Evolutionary conservation across 805 yeast species (phyloP).

Genomic region (Ogataea pini): DNA sequence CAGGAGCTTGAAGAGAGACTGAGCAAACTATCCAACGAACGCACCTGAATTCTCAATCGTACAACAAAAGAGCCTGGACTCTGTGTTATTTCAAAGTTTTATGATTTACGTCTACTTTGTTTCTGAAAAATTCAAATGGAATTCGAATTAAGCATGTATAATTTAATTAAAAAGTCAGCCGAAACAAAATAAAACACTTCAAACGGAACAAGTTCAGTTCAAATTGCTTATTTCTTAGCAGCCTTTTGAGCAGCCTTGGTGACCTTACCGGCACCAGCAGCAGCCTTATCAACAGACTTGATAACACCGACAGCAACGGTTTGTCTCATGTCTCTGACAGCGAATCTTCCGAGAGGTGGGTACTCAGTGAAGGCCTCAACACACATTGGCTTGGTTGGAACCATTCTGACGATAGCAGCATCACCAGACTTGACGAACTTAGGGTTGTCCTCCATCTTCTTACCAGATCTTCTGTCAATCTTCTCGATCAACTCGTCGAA

Average conservation of each 20-base stretch:
- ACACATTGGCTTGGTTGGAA: slow-evolving; percentile 90
- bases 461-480: slow-evolving; percentile 63
- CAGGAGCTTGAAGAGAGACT: slow-evolving; percentile 17
- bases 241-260: slow-evolving; percentile 95
- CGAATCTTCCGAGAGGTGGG: slow-evolving; percentile 97
- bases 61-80: not conserved
- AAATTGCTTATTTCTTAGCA: slow-evolving; percentile 59
- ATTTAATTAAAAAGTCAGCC: slow-evolving; percentile 7
- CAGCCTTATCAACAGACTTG: slow-evolving; percentile 87
- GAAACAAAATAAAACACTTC: not conserved
- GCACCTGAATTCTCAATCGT: not conserved
- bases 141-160: slow-evolving; percentile 16
- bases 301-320: slow-evolving; percentile 99
- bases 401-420: slow-evolving; percentile 90
- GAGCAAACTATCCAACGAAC: slow-evolving; percentile 12
- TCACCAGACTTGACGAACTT: slow-evolving; percentile 96
- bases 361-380: slow-evolving; percentile 92
- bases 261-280: slow-evolving; percentile 85
- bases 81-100: no score
- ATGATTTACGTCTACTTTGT: not conserved
- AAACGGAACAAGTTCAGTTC: not conserved
- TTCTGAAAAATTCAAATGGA: slow-evolving; percentile 14
- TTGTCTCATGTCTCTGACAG: slow-evolving; percentile 99
- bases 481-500: slow-evolving; percentile 36
- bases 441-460: slow-evolving; percentile 85